Evolutionary conservation across 768 basidiomycete species (phyloP), one percentile per base, ranked within the genome.

Genomic region (Pleurotus ostreatus): DNA sequence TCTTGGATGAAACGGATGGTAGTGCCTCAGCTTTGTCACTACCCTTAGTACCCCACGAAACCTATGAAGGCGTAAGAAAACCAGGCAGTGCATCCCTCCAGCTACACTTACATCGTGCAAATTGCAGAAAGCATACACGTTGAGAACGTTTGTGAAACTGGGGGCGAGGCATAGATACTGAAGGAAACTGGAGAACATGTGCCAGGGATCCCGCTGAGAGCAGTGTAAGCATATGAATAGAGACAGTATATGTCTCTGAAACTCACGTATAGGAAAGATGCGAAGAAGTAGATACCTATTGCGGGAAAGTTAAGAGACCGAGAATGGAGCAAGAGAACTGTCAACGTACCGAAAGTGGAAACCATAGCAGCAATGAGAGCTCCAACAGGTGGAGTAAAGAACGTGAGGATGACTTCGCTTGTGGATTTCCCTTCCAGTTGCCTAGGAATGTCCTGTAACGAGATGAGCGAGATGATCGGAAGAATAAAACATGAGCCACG

Each of bases 71-170:
- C 38, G 49, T 53, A 54, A 37, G 41, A 43, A 18, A 20, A 18
- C n/a, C 5, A n/a, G n/a, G 49, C 23, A 26, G n/a, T 39, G 41
- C 15, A 25, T 30, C 18, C 55, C 8, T 34, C 9, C 34, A 44
- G 22, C 55, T 49, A 48, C 2, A 69, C 79, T 46, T 59, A 90
- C 90, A 70, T 94, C 94, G 68, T 93, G 93, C 71, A 97, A 74
- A 73, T 97, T 97, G 73, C 94, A 97, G 78, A 98, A 98, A 0
- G 95, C 94, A 68, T 98, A 98, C 38, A 95, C 91, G 71, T 96
- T 96, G 63, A 96, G 81, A 45, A 98, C 88, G 68, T 97, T 98
- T 37, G 88, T 94, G 74, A 96, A 96, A 63, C 89, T 92, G 1
- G 92, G 92, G 9, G 96, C 96, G 56, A 98, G 71, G 64, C 86